Percentiles rank a stretch among this genome's conserved stretches.
These are phyloP conservation scores for Chrysoporthe austroafricana DNA, from an alignment of 2,329 filamentous ascomycete genomes.

Conservation along the genomic window DNA sequence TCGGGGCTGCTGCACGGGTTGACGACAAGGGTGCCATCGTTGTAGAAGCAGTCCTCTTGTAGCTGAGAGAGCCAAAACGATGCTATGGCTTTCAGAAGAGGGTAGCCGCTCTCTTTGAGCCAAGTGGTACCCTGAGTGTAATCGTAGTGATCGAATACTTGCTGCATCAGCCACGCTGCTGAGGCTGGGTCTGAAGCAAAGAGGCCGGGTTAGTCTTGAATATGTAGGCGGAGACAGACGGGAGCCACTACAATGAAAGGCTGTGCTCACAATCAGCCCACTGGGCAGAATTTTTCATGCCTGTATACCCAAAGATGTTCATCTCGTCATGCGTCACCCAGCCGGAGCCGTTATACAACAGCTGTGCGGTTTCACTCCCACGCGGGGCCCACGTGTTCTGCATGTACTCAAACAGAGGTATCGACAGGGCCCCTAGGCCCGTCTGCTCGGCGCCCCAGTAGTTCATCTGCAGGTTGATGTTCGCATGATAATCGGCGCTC, in stretches of 20 bases:
- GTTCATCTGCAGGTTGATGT: conserved; percentile 67
- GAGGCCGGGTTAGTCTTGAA: not conserved
- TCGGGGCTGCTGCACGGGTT: conserved; percentile 64
- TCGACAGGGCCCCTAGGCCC: conserved; percentile 50
- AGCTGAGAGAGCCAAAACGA: conserved; percentile 61
- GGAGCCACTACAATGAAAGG: too few relatives aligned
- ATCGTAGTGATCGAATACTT: conserved; percentile 61
- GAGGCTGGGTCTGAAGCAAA: conserved; percentile 43
- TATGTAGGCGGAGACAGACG: too few relatives aligned
- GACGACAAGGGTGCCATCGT: conserved; percentile 57
- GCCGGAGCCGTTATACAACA: conserved; percentile 58
- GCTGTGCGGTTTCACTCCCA: conserved; percentile 54
- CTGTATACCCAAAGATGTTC: conserved; percentile 63
- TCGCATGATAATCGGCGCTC: conserved; percentile 60
- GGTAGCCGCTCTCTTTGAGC: conserved; percentile 53
- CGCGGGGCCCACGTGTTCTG: conserved; percentile 53
- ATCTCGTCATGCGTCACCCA: conserved; percentile 62
- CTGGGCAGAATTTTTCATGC: conserved; percentile 36
- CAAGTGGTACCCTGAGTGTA: conserved; percentile 54
- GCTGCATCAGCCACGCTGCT: conserved; percentile 63
- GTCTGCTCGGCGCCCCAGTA: conserved; percentile 60
- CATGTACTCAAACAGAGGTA: conserved; percentile 57
- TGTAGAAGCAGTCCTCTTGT: conserved; percentile 51
- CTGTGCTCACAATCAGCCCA: conserved; percentile 37
- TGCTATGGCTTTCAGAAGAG: conserved; percentile 55